These are phyloP conservation scores for Botryotinia narcissicola DNA, from an alignment of 2,329 filamentous ascomycete genomes.

Conservation along the genomic window DNA sequence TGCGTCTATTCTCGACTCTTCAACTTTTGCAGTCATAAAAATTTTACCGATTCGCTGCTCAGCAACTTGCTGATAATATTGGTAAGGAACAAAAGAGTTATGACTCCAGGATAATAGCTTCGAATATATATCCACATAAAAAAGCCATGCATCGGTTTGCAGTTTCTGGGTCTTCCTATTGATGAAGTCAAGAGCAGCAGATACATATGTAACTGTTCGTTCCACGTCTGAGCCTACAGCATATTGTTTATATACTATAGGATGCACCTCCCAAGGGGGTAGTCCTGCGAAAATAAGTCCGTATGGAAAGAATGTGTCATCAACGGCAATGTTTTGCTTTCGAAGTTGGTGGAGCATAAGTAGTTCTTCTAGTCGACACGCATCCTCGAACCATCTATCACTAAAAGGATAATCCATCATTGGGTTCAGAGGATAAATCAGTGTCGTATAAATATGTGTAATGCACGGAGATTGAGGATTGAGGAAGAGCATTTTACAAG, in stretches of 20 bases:
- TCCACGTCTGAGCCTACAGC: not conserved
- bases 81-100: not conserved
- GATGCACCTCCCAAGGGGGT: not conserved
- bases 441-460: accelerated
- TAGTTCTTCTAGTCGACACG: not conserved
- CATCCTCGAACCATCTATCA: not conserved
- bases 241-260: not conserved
- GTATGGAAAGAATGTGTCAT: not conserved
- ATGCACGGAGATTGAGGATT: not conserved
- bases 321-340: not conserved
- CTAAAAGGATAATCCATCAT: not conserved
- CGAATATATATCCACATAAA: accelerated
- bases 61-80: not conserved
- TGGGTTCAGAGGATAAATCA: not conserved
- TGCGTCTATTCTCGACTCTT: not conserved
- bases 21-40: not conserved
- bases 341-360: not conserved
- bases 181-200: not conserved
- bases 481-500: not conserved
- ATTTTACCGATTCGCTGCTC: not conserved
- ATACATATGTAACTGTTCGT: not conserved
- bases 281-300: not conserved
- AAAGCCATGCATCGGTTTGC: not conserved
- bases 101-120: not conserved
- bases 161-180: too few species aligned